These are phyloP conservation scores for Diaporthe citrichinensis DNA, from an alignment of 2,329 filamentous ascomycete genomes.

Conservation along the genomic window DNA sequence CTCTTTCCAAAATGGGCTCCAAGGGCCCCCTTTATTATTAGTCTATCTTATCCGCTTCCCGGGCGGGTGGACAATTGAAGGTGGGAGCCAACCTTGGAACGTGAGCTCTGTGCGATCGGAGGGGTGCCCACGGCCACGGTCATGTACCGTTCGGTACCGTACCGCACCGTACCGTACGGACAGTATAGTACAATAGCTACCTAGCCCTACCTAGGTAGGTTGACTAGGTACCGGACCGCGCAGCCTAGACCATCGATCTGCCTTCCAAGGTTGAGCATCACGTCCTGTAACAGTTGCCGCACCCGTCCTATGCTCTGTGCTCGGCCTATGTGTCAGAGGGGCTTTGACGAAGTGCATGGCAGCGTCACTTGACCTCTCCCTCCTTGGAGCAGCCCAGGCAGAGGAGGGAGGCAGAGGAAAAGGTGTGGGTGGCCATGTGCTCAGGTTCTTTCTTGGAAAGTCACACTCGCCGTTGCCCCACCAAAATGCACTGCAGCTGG, in stretches of 20 bases:
- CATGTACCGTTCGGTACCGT: conserved; percentile 12
- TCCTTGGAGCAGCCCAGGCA: conserved; percentile 2
- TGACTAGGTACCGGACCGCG: neutral
- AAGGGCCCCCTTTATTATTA: neutral
- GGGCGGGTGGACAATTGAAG: neutral
- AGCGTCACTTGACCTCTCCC: conserved; percentile 27
- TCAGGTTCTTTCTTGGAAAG: conserved; percentile 17
- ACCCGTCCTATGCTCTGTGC: conserved; percentile 7
- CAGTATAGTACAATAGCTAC: neutral
- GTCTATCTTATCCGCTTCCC: neutral
- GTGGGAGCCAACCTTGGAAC: conserved; percentile 17
- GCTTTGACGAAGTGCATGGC: conserved; percentile 1
- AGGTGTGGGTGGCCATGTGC: conserved; percentile 22
- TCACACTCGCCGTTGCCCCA: conserved; percentile 26
- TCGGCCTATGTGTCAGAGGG: conserved; percentile 21
- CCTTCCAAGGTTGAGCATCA: conserved; percentile 1
- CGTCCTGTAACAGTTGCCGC: conserved; percentile 14
- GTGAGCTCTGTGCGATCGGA: conserved; percentile 16
- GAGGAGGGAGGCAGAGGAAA: conserved; percentile 1
- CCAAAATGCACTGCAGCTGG: conserved; percentile 20
- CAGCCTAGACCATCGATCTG: neutral
- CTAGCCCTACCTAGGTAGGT: neutral
- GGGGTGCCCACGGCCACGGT: neutral
- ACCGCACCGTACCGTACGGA: conserved; percentile 9
- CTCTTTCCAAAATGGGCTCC: neutral